Conservation (phyloP, 139 green algal species). For the Chlorella sp. region DNA sequence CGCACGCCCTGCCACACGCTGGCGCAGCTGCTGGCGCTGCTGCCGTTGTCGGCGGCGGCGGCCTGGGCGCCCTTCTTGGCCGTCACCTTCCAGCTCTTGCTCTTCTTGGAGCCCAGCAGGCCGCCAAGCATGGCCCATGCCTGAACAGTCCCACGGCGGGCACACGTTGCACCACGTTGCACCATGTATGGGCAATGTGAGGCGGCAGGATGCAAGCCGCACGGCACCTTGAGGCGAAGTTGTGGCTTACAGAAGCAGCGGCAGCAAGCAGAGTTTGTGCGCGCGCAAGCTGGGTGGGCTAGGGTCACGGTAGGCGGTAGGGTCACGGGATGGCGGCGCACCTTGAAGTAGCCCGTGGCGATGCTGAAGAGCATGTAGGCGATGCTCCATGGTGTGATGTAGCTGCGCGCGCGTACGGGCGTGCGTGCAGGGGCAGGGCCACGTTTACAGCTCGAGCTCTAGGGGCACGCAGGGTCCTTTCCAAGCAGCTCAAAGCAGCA, state of each 20-base stretch:
- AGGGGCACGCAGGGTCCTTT: too few relatives aligned
- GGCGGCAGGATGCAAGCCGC: too few relatives aligned
- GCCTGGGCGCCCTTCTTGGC: slow-evolving; percentile 3
- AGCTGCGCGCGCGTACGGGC: slow-evolving; percentile 13
- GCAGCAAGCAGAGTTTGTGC: too few relatives aligned
- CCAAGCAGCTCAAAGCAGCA: too few relatives aligned
- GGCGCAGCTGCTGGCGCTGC: neutral
- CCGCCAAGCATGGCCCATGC: slow-evolving; percentile 47
- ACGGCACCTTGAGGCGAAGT: too few relatives aligned
- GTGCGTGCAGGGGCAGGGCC: neutral
- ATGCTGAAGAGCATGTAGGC: slow-evolving; percentile 53
- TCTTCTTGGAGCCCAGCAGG: slow-evolving; percentile 50
- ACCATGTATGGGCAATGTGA: too few relatives aligned
- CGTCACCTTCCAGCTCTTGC: slow-evolving; percentile 52
- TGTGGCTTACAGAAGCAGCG: too few relatives aligned
- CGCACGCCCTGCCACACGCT: neutral
- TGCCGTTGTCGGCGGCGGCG: neutral
- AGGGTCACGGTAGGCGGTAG: too few relatives aligned
- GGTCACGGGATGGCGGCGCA: neutral
- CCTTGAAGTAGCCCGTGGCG: slow-evolving; percentile 46
- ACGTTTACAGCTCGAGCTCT: too few relatives aligned
- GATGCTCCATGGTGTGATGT: slow-evolving; percentile 50
- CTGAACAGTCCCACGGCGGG: slow-evolving; percentile 1
- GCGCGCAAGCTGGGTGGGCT: too few relatives aligned
- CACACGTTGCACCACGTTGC: too few relatives aligned